Conservation (phyloP, 2,329 filamentous ascomycete species). For the Diaporthe nobilis region DNA sequence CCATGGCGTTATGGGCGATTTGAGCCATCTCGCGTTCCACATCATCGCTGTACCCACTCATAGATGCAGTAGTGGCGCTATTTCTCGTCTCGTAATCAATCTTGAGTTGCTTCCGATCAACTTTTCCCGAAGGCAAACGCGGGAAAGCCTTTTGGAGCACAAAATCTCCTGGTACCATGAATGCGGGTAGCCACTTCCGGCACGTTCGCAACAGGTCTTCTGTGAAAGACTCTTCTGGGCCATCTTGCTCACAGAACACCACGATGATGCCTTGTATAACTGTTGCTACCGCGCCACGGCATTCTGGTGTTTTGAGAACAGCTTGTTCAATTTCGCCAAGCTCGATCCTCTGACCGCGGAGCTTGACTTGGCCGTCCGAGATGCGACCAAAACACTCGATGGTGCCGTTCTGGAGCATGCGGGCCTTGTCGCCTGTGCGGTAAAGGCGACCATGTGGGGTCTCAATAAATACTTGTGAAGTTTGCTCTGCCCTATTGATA, state of each 20-base stretch:
- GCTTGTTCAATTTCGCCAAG: constrained; percentile 84
- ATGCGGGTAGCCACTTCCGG: constrained; percentile 81
- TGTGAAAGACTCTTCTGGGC: constrained; percentile 51
- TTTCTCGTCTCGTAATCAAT: constrained; percentile 60
- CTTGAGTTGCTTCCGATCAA: constrained; percentile 78
- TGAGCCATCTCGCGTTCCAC: constrained; percentile 54
- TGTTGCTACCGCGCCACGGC: constrained; percentile 76
- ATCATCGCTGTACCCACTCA: constrained; percentile 46
- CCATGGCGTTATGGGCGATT: constrained; percentile 48
- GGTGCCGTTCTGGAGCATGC: constrained; percentile 74
- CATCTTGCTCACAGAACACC: constrained; percentile 76
- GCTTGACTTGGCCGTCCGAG: constrained; percentile 84
- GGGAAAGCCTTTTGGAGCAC: constrained; percentile 76
- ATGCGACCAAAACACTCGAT: constrained; percentile 90
- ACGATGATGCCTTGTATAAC: constrained; percentile 80
- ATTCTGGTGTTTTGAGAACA: constrained; percentile 70
- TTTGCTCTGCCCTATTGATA: constrained; percentile 85
- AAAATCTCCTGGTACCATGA: constrained; percentile 86
- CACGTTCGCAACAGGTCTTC: constrained; percentile 70
- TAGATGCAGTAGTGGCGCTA: constrained; percentile 1
- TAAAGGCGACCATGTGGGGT: constrained; percentile 81
- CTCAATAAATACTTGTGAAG: constrained; percentile 77
- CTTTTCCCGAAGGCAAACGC: constrained; percentile 85
- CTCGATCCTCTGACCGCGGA: constrained; percentile 87
- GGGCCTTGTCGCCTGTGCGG: constrained; percentile 87